These are phyloP conservation scores for Trametes cinnabarina DNA, from an alignment of 768 basidiomycete species.

Conservation along the genomic window DNA sequence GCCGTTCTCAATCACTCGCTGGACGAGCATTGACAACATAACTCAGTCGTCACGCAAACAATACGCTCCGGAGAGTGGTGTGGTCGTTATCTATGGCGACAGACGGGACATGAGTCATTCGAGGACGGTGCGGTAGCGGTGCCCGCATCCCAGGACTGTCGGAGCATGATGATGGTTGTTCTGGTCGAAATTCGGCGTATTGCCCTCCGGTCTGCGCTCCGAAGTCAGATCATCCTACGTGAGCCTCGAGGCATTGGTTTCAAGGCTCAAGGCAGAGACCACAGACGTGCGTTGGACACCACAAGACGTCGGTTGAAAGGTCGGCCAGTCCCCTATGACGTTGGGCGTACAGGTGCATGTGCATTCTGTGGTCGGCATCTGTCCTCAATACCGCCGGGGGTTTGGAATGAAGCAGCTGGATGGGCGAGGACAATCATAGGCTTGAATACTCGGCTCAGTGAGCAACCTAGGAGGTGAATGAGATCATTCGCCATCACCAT, in stretches of 20 bases:
- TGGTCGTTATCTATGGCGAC: no score
- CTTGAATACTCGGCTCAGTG: not conserved
- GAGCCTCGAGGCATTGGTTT: slow-evolving; percentile 8
- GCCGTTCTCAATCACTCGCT: no score
- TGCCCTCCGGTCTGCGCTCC: not conserved
- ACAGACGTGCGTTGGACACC: not conserved
- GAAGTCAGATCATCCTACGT: not conserved
- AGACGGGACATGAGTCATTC: not conserved
- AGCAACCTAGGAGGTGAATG: not conserved
- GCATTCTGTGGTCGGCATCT: not conserved
- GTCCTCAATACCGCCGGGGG: not conserved
- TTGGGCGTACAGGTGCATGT: not conserved
- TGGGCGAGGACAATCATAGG: not conserved
- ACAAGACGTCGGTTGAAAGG: not conserved
- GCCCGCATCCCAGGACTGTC: not conserved
- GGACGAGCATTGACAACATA: no score
- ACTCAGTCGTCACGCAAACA: no score
- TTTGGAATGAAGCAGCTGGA: not conserved
- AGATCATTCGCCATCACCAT: slow-evolving; percentile 13
- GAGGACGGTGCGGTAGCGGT: not conserved
- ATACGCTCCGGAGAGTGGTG: not conserved
- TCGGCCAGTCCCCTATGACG: not conserved
- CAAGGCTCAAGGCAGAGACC: slow-evolving; percentile 11
- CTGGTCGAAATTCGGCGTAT: not conserved
- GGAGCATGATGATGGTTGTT: not conserved